phyloP scores from a whole-genome alignment of 768 basidiomycete species.

The Amanita rubescens region DNA sequence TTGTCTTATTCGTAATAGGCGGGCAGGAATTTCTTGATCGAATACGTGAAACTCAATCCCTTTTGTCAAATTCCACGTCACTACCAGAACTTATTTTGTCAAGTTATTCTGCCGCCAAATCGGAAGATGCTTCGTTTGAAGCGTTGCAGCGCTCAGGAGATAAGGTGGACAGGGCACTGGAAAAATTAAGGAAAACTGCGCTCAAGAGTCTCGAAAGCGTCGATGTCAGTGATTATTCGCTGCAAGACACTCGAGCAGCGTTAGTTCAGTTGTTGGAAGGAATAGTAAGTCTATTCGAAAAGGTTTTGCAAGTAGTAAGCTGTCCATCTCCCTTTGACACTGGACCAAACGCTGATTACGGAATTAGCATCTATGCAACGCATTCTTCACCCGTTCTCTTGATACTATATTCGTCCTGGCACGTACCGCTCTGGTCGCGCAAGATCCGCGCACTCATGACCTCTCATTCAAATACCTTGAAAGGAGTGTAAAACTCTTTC shows the following conservation, averaged over 20 bases:
- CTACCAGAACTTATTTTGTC: slow-evolving; percentile 3
- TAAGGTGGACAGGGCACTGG: slow-evolving; percentile 56
- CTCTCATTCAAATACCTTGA: slow-evolving; percentile 39
- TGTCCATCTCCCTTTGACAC: not conserved
- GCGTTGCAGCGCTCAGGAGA: slow-evolving; percentile 31
- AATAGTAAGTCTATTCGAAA: slow-evolving; percentile 26
- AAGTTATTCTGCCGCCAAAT: not conserved
- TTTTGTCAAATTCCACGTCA: not conserved
- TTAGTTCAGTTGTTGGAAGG: slow-evolving; percentile 27
- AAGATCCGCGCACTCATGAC: slow-evolving; percentile 39
- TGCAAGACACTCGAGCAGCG: slow-evolving; percentile 1
- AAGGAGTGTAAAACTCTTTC: slow-evolving; percentile 30
- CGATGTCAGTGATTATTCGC: not conserved
- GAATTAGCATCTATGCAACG: slow-evolving; percentile 3
- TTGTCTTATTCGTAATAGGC: not conserved
- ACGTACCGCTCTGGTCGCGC: slow-evolving; percentile 30
- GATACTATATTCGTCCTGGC: slow-evolving; percentile 54
- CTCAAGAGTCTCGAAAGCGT: slow-evolving; percentile 38
- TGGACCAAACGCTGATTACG: slow-evolving; percentile 7
- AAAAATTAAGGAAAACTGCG: slow-evolving; percentile 46
- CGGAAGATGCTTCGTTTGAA: slow-evolving; percentile 16
- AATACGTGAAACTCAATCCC: not conserved
- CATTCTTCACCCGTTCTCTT: slow-evolving; percentile 29
- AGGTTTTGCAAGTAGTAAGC: slow-evolving; percentile 23
- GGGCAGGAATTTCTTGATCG: not conserved